Evolutionary conservation across 1,284 basidiomycete genomes (phyloP).

Genomic region (Fomitopsis palustris): DNA sequence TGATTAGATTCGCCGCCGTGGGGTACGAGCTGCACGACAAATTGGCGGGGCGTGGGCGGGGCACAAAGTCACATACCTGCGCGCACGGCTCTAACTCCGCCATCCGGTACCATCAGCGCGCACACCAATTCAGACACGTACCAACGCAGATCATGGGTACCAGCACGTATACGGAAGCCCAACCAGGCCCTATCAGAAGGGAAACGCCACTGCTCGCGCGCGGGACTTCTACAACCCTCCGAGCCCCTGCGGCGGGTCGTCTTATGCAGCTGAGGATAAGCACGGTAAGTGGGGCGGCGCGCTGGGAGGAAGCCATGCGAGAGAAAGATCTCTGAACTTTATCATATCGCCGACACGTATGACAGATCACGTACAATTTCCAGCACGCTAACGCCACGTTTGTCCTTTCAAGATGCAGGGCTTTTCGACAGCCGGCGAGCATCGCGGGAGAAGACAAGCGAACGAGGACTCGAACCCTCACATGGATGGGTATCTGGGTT

Average conservation of each 20-base stretch:
- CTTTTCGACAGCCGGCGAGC: constrained; percentile 24
- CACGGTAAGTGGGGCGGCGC: neutral
- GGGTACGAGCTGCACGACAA: constrained; percentile 9
- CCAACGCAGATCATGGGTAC: constrained; percentile 3
- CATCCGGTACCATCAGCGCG: neutral
- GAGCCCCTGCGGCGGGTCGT: neutral
- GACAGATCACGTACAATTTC: constrained; percentile 25
- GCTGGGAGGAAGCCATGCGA: constrained; percentile 3
- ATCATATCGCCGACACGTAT: constrained; percentile 17
- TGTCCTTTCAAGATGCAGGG: constrained; percentile 14
- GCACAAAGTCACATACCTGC: neutral
- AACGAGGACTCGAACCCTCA: constrained; percentile 3
- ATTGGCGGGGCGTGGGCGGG: constrained; percentile 6
- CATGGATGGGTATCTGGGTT: constrained; percentile 3
- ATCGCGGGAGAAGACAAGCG: constrained; percentile 33
- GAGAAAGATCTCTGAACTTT: constrained; percentile 6
- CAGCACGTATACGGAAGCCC: neutral
- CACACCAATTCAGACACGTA: neutral
- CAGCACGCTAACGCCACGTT: constrained; percentile 30
- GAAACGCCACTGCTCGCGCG: constrained; percentile 18
- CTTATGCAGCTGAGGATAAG: neutral
- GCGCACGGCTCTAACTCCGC: neutral
- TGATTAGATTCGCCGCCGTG: constrained; percentile 24
- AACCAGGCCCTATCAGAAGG: constrained; percentile 15
- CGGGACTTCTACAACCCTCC: constrained; percentile 8